These are phyloP conservation scores for Penicillium daleae DNA, from an alignment of 495 filamentous ascomycete genomes.

Conservation along the genomic window DNA sequence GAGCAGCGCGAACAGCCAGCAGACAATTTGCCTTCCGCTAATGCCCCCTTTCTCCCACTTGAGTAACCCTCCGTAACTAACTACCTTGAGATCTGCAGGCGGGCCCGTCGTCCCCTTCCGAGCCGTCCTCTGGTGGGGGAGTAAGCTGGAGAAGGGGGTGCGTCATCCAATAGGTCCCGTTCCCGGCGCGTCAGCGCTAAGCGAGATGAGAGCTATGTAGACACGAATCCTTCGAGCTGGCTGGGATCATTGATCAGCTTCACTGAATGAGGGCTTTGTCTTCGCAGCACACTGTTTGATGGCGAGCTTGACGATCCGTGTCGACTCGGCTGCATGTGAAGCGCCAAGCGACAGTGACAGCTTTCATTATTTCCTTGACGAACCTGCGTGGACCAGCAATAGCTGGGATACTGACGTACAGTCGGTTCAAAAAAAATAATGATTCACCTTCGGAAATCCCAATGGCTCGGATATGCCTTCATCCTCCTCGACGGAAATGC, in stretches of 20 bases:
- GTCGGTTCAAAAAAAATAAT: too few species aligned
- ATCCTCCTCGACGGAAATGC: not conserved
- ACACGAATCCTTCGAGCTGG: not conserved
- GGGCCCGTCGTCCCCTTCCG: constrained; percentile 18
- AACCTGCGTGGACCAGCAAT: not conserved
- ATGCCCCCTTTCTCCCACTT: not conserved
- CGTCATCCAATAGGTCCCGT: constrained; percentile 2
- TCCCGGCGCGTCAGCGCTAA: constrained; percentile 6
- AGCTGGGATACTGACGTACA: too few species aligned
- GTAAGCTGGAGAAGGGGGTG: not conserved
- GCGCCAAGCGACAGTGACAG: not conserved
- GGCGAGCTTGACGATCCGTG: not conserved
- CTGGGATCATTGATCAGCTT: not conserved
- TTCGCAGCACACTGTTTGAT: not conserved
- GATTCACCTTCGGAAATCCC: not conserved
- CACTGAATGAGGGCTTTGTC: not conserved
- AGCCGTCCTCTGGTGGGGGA: constrained; percentile 16
- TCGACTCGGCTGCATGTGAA: not conserved
- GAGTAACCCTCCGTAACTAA: not conserved
- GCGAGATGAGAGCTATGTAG: constrained; percentile 20
- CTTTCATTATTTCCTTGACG: not conserved
- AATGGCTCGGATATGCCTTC: not conserved
- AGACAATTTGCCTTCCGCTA: not conserved
- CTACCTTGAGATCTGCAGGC: constrained; percentile 16
- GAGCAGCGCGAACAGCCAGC: not conserved